Percentiles rank a stretch among this genome's conserved stretches.
These are phyloP conservation scores for Stylosanthes scabra DNA, from an alignment of 331 rosid genomes.

Conservation along the genomic window DNA sequence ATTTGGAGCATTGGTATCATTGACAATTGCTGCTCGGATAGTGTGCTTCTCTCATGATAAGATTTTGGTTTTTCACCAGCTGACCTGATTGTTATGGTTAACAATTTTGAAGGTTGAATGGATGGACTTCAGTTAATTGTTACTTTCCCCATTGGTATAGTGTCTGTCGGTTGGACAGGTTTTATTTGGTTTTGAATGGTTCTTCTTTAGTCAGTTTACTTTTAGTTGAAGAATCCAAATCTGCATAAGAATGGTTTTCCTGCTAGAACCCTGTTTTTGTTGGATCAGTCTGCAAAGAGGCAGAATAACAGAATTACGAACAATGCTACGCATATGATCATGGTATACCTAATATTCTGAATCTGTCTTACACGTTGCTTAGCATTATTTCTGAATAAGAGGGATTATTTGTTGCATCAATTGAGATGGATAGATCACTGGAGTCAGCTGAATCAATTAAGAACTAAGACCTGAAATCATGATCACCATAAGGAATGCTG, in stretches of 20 bases:
- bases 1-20: constrained; percentile 32
- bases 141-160: constrained; percentile 33
- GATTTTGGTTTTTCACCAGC: constrained; percentile 30
- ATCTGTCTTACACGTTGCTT: constrained; percentile 29
- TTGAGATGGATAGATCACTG: constrained; percentile 23
- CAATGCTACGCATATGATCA: constrained; percentile 27
- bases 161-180: constrained; percentile 42
- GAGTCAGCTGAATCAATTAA: constrained; percentile 34
- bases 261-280: constrained; percentile 30
- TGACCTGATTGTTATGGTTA: constrained; percentile 18
- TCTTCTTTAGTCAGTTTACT: constrained; percentile 35
- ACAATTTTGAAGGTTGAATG: constrained; percentile 27
- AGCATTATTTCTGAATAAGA: constrained; percentile 34
- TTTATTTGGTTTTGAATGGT: constrained; percentile 41
- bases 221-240: constrained; percentile 33
- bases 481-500: constrained; percentile 30
- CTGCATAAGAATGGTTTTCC: constrained; percentile 36
- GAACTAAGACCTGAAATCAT: constrained; percentile 31
- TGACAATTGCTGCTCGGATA: constrained; percentile 24
- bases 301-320: constrained; percentile 25
- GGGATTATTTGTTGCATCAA: constrained; percentile 35
- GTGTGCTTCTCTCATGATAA: constrained; percentile 18
- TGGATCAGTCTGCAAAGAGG: constrained; percentile 39
- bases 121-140: constrained; percentile 24
- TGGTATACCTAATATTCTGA: constrained; percentile 10